These are phyloP conservation scores for Musa beccarii DNA, from an alignment of 176 grass and related monocot species.

Conservation along the genomic window DNA sequence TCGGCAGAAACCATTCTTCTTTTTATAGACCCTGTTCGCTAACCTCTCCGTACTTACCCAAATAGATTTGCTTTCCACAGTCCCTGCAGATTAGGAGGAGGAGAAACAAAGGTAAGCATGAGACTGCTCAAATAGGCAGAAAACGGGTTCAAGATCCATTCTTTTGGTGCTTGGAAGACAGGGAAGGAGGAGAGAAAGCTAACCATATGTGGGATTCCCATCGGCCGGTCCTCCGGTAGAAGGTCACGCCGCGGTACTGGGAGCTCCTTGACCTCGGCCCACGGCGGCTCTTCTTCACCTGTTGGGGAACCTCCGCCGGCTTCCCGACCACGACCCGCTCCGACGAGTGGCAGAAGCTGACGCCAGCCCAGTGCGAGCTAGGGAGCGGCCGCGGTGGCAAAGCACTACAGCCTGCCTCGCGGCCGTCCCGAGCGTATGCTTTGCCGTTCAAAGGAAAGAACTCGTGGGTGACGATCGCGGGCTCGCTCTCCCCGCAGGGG, in stretches of 20 bases:
- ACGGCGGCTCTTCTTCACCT: constrained; percentile 47
- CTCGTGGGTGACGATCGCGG: constrained; percentile 37
- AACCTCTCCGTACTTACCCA: constrained; percentile 34
- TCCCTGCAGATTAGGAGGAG: constrained; percentile 36
- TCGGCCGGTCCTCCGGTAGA: constrained; percentile 65
- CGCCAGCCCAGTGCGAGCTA: background rate
- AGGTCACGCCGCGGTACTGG: constrained; percentile 79
- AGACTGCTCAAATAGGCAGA: background rate
- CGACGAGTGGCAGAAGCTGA: constrained; percentile 2
- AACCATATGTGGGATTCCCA: constrained; percentile 79
- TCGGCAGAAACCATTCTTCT: too few species aligned
- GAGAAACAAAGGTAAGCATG: background rate
- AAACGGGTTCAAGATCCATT: background rate
- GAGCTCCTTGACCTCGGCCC: constrained; percentile 66
- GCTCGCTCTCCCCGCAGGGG: constrained; percentile 1
- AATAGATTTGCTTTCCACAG: constrained; percentile 66
- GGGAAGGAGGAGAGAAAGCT: background rate
- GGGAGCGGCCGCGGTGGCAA: background rate
- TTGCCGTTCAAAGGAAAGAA: constrained; percentile 36
- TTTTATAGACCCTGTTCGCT: background rate
- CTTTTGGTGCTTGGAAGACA: background rate
- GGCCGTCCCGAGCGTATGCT: background rate
- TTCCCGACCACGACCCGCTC: constrained; percentile 8
- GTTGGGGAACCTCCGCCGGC: constrained; percentile 18
- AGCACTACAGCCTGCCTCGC: background rate